Evolutionary conservation across 1,284 basidiomycete genomes (phyloP), one percentile per base, ranked within the genome.

Genomic region (Puccinia hordei): DNA sequence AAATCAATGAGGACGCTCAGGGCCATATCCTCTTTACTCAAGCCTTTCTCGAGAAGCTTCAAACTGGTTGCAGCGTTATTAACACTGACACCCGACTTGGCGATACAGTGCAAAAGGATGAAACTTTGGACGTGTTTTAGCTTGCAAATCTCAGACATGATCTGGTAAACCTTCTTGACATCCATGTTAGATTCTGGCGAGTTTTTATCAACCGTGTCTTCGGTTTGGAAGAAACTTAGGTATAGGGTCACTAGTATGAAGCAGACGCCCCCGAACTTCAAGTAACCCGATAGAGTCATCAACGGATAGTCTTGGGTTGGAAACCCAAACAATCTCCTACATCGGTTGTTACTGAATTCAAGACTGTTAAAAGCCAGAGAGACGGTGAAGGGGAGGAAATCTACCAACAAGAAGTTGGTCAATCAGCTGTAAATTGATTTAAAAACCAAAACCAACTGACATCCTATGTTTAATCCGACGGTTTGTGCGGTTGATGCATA

Each of bases 401-500:
- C 77, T 79, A 44, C n/a, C 24, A 71, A 22, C 46, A 17, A 17
- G 2, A 30, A 44, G 38, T 63, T 30, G 46, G 63, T 63, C 15
- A 38, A 63, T 19, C 38, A 41, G 38, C 12, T 41, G 12, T 4
- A 41, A 12, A 41, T 41, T 41, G 38, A 41, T 41, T 4, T 41
- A 30, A 12, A 63, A 63, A 22, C 8, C 22, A 38, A 38, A 55
- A 55, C 22, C 10, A n/a, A 63, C 77, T 46, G 1, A 79, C 77
- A 98, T 38, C 97, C 97, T 3, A 94, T 93, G 84, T 98, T 98
- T 59, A 99, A 89, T 24, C 97, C 97, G 80, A 99, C 93, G 0
- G 97, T 99, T 86, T 99, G 97, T 72, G 96, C 98, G 4, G 96
- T 99, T 35, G 94, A 96, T 8, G 97, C 97, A 85, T 97, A 99